Base-by-base conservation (phyloP, 2,329 filamentous ascomycete genomes). In the Teratosphaeria destructans region DNA sequence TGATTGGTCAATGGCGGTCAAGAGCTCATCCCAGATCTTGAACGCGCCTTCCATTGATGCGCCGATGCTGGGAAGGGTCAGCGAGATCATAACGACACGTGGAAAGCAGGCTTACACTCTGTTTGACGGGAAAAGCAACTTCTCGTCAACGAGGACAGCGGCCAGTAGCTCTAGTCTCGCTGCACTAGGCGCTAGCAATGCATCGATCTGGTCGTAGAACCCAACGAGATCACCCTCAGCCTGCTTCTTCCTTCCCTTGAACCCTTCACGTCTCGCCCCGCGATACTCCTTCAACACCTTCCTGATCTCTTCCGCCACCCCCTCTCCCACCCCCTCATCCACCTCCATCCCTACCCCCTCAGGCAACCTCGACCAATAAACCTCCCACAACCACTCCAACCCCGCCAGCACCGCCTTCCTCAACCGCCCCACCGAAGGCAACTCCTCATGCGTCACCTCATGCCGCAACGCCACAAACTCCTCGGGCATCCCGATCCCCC, bases 391-490 rank as follows among this genome's bases (percentile, higher is more conserved):
- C 92, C 92, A 96, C 53, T 79, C 78, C 62, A 96, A 78, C 0
- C 88, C 89, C 66, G 87, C 84, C 63, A 79, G 76, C 1, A 87
- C 84, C 1, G 88, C 88, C 39, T 81, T 80, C 57, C 90, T 83
- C 62, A 96, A 77, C 63, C 90, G 85, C 11, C 82, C 79, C 57
- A 96, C 77, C 1, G 86, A 85, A 0, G 92, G 92, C 59, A 96
- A 77, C 70, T 91, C 88, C 73, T 95, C 89, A 72, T 97, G 92
- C 49, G 91, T 95, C 52, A 89, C 89, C 75, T 95, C 89, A 72
- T 96, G 92, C 54, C 92, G 84, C 60, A 95, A 79, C 77, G 95
- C 91, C 58, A 96, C 90, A 73, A 96, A 95, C 0, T 87, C 86
- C 0, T 86, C 84, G 0, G 88, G 87, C 60, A 91, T 75, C 0